Percentiles rank a stretch among this genome's conserved stretches.
Evolutionary conservation across 1,139 yeast genomes (phyloP).

Genomic region (Yamadazyma siamensis): DNA sequence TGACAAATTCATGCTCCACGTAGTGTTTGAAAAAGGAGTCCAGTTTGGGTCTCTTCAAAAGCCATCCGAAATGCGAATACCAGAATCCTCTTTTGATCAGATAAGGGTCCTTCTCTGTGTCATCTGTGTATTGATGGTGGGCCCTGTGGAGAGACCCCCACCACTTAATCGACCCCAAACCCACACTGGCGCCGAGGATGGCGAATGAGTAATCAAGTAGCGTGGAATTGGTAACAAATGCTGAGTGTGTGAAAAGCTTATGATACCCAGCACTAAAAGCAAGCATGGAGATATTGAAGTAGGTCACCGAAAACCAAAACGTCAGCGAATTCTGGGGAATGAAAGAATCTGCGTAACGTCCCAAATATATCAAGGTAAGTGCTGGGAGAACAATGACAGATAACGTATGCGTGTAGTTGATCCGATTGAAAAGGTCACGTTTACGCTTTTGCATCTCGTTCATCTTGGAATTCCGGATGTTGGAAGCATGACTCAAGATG

Average conservation of each 20-base stretch:
- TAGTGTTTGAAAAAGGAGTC: slow-evolving; percentile 31
- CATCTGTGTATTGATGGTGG: slow-evolving; percentile 63
- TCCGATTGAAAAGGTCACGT: slow-evolving; percentile 31
- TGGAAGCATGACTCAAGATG: slow-evolving; percentile 20
- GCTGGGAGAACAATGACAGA: slow-evolving; percentile 33
- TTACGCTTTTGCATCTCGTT: slow-evolving; percentile 26
- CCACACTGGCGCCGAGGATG: slow-evolving; percentile 56
- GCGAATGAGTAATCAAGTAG: slow-evolving; percentile 44
- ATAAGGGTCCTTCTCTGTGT: slow-evolving; percentile 67
- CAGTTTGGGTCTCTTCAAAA: slow-evolving; percentile 49
- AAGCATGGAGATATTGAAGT: slow-evolving; percentile 37
- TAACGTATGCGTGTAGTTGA: slow-evolving; percentile 30
- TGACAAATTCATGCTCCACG: slow-evolving; percentile 35
- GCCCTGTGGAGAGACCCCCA: slow-evolving; percentile 70
- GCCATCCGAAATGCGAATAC: slow-evolving; percentile 68
- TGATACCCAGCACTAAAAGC: slow-evolving; percentile 46
- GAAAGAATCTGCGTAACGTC: slow-evolving; percentile 15
- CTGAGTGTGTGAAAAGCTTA: slow-evolving; percentile 52
- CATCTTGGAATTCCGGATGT: slow-evolving; percentile 16
- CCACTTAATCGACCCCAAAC: slow-evolving; percentile 58
- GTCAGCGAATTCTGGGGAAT: slow-evolving; percentile 25
- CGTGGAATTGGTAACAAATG: slow-evolving; percentile 39
- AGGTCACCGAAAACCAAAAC: slow-evolving; percentile 28
- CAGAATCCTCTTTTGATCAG: slow-evolving; percentile 55
- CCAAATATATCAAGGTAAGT: slow-evolving; percentile 21